Percentiles rank a stretch among this genome's conserved stretches.
These are phyloP conservation scores for Pyrrhoderma noxium DNA, from an alignment of 1,284 basidiomycete genomes.

Conservation along the genomic window DNA sequence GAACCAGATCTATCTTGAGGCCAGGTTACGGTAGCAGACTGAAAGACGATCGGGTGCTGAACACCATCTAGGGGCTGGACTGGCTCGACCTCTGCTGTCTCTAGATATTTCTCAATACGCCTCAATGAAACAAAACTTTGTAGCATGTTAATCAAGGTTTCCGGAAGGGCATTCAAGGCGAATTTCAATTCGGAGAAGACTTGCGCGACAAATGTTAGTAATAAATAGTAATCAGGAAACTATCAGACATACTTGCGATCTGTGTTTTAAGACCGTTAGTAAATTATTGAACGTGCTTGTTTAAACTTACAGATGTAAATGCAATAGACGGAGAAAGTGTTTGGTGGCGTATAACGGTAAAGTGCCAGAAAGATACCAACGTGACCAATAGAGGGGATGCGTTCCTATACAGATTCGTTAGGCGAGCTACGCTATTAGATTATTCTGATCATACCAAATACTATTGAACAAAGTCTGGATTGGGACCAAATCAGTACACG, in stretches of 20 bases:
- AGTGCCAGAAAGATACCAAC: slow-evolving; percentile 80
- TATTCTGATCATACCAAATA: slow-evolving; percentile 52
- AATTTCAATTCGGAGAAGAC: slow-evolving; percentile 87
- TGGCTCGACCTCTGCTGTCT: slow-evolving; percentile 58
- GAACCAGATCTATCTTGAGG: slow-evolving; percentile 58
- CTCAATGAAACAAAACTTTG: slow-evolving; percentile 79
- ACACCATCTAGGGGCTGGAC: slow-evolving; percentile 53
- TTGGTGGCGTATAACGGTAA: slow-evolving; percentile 60
- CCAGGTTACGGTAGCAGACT: slow-evolving; percentile 86
- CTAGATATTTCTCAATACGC: slow-evolving; percentile 86
- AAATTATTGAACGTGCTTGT: too few relatives aligned
- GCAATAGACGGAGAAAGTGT: slow-evolving; percentile 77
- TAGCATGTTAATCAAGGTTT: slow-evolving; percentile 85
- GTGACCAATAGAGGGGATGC: slow-evolving; percentile 71
- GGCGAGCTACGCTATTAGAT: slow-evolving; percentile 2
- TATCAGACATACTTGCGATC: slow-evolving; percentile 11
- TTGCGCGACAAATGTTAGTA: slow-evolving; percentile 21
- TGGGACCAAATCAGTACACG: neutral
- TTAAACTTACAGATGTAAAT: slow-evolving; percentile 71
- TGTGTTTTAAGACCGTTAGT: neutral
- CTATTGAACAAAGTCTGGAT: slow-evolving; percentile 62
- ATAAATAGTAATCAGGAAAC: slow-evolving; percentile 12
- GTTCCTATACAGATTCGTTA: slow-evolving; percentile 39
- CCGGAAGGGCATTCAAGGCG: slow-evolving; percentile 79
- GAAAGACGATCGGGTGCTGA: slow-evolving; percentile 59